Percentiles rank a stretch among this genome's conserved stretches.
Evolutionary conservation across 768 basidiomycete genomes (phyloP).

Genomic region (Chlorophyllum brunneum): DNA sequence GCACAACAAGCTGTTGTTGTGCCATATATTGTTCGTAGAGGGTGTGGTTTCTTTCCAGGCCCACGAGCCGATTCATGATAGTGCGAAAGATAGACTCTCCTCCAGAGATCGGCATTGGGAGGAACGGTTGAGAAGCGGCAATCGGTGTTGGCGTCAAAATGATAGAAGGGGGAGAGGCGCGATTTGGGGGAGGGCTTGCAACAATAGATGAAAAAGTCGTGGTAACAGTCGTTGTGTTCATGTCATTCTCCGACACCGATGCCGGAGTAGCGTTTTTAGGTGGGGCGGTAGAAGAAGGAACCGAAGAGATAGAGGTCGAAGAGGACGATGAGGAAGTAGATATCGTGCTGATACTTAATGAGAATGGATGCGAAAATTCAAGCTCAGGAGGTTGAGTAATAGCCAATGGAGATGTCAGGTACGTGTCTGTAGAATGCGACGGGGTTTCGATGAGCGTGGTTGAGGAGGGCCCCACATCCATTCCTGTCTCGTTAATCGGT

Average conservation of each 20-base stretch:
- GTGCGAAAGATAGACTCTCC: constrained; percentile 95
- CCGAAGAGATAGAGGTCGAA: not conserved
- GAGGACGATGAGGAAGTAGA: constrained; percentile 5
- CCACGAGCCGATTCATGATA: constrained; percentile 89
- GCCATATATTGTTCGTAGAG: constrained; percentile 84
- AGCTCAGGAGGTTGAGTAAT: constrained; percentile 1
- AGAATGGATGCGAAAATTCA: not conserved
- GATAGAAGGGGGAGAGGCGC: constrained; percentile 13
- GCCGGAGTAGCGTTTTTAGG: not conserved
- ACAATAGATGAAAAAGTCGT: constrained; percentile 10
- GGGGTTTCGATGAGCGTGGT: not conserved
- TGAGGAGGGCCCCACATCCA: not conserved
- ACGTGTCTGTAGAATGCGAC: constrained; percentile 15
- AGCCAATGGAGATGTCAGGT: constrained; percentile 2
- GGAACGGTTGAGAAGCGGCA: constrained; percentile 9
- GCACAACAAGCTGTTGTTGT: constrained; percentile 75
- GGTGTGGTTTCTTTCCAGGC: constrained; percentile 84
- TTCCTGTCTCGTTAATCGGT: not conserved
- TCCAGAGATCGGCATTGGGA: constrained; percentile 23
- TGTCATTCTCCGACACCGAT: not conserved
- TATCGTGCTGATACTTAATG: not conserved
- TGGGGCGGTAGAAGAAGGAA: constrained; percentile 3
- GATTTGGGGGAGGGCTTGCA: constrained; percentile 8
- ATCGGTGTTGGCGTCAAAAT: constrained; percentile 13
- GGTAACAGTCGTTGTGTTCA: constrained; percentile 5